Evolutionary conservation across 1,284 basidiomycete genomes (phyloP).

Genomic region (Peniophora sp.): DNA sequence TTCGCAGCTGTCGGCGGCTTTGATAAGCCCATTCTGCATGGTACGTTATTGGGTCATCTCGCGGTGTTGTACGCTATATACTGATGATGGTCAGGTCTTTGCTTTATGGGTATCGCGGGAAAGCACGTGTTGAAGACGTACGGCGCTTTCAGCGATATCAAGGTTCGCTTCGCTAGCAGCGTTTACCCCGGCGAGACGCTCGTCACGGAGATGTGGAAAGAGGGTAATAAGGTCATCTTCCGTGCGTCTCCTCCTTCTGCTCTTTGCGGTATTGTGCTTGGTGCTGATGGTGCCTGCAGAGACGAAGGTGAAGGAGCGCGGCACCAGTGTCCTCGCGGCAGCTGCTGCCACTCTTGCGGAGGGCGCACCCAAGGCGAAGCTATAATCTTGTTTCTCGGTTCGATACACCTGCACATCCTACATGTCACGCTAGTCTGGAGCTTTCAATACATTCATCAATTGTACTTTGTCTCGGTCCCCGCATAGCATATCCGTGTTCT

Average conservation of each 20-base stretch:
- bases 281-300: slow-evolving; percentile 27
- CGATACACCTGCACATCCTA: too few species aligned
- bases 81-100: slow-evolving; percentile 51
- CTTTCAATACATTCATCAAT: too few species aligned
- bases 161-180: slow-evolving; percentile 88
- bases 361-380: slow-evolving; percentile 43
- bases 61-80: not conserved
- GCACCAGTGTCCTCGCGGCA: slow-evolving; percentile 56
- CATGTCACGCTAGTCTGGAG: too few species aligned
- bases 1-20: slow-evolving; percentile 96
- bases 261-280: slow-evolving; percentile 1
- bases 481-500: too few species aligned
- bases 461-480: too few species aligned
- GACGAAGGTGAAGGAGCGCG: slow-evolving; percentile 77
- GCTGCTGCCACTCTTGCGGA: slow-evolving; percentile 68
- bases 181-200: slow-evolving; percentile 96
- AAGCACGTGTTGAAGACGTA: slow-evolving; percentile 89
- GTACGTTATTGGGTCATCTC: slow-evolving; percentile 21
- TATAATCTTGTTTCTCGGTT: slow-evolving; percentile 29
- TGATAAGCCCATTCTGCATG: slow-evolving; percentile 80
- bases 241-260: slow-evolving; percentile 37
- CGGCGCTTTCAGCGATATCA: slow-evolving; percentile 88
- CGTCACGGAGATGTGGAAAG: slow-evolving; percentile 97
- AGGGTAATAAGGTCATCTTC: slow-evolving; percentile 88
- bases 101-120: slow-evolving; percentile 90